Evolutionary conservation across 202 grass and related monocot species (phyloP), one percentile per base, ranked within the genome.

Genomic region (Thinopyrum obtusiflorum): DNA sequence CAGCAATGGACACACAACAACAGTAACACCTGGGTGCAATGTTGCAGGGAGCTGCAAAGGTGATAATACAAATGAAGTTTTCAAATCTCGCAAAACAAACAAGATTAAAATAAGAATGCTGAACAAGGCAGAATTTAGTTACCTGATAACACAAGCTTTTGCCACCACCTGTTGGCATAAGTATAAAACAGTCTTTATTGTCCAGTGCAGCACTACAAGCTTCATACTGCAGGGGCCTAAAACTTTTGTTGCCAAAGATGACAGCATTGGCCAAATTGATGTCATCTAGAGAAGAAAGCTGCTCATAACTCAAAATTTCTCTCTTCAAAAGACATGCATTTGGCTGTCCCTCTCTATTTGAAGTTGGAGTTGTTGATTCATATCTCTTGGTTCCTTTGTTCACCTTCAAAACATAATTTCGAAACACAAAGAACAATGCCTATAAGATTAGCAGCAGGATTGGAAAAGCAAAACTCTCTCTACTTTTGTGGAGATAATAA

Each of bases 91-190:
- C 67, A 7, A 63, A 17, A 44, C 26, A 74, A 84, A 49, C 9
- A 39, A 73, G 40, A 24, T 10, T 61, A 65, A 80, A 37, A 86
- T 3, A 66, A 80, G 33, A 77, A 69, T 74, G 6, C 14, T 42
- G 77, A 77, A 60, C 32, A 55, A 87, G 5, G 75, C 11, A 51
- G 5, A 86, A 62, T 64, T 60, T 14, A 37, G 37, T 39, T 21
- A 98, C 96, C 96, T 98, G 96, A 62, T 95, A 98, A 78, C 96
- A 98, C 44, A 98, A 42, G 68, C 96, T 98, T 78, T 98, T 98
- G 47, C 93, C 96, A 7, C 96, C 96, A 82, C 96, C 96, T 79
- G 96, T 98, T n/a, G 96, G 96, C 96, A 98, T 98, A 64, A 98
- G 91, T 61, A 95, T 72, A 76, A 98, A 94, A 87, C 88, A 91